Percentiles rank a stretch among this genome's conserved stretches.
Evolutionary conservation across 2,329 filamentous ascomycete genomes (phyloP).

Genomic region (Botrytis paeoniae): DNA sequence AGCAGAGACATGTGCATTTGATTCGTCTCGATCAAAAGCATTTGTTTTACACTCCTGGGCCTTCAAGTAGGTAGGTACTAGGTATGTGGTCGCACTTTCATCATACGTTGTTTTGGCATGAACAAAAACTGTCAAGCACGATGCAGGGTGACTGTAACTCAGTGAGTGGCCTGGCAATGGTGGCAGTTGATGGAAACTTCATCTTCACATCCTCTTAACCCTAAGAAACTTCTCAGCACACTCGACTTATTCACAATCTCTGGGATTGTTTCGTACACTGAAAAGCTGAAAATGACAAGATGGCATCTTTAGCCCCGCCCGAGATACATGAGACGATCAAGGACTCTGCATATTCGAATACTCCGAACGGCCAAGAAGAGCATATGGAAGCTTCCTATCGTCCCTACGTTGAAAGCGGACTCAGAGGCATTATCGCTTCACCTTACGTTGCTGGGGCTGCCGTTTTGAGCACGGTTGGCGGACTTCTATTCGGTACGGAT

Average conservation of each 20-base stretch:
- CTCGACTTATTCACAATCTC: background rate
- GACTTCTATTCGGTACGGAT: constrained; percentile 7
- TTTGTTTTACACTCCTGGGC: background rate
- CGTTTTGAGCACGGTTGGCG: constrained; percentile 4
- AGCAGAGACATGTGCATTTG: background rate
- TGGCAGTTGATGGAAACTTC: background rate
- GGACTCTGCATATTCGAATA: background rate
- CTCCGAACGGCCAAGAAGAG: background rate
- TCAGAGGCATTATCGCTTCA: constrained; percentile 8
- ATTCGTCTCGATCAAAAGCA: background rate
- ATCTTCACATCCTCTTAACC: background rate
- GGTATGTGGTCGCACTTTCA: background rate
- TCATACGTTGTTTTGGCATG: background rate
- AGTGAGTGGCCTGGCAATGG: background rate
- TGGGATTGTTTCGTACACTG: background rate
- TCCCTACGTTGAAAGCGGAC: constrained; percentile 3
- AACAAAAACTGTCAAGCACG: constrained; percentile 1
- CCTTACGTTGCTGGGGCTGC: constrained; percentile 16
- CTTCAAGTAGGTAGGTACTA: background rate
- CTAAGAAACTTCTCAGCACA: background rate
- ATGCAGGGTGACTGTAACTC: background rate
- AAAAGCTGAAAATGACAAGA: background rate
- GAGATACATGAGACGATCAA: background rate
- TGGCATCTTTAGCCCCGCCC: background rate
- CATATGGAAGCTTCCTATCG: background rate